Percentiles rank a stretch among this genome's conserved stretches.
phyloP scores from a whole-genome alignment of 805 yeast species.

The Barnettozyma vustinii region DNA sequence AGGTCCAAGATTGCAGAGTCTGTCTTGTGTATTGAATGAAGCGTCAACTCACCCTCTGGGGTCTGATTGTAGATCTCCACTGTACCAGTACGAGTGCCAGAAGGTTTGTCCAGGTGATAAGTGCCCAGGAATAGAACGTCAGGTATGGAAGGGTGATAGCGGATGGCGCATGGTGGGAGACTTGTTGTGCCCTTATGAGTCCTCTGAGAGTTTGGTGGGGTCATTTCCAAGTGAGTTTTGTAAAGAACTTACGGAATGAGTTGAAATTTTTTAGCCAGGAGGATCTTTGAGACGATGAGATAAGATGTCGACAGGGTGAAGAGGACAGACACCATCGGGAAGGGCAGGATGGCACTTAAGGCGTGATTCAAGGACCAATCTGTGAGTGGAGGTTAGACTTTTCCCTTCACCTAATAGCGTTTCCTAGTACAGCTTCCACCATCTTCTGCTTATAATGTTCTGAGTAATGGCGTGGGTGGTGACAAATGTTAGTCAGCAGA shows the following conservation, averaged over 20 bases:
- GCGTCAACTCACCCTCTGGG: slow-evolving; percentile 14
- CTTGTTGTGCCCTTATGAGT: slow-evolving; percentile 13
- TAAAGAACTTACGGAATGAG: slow-evolving; percentile 30
- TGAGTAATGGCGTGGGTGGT: slow-evolving; percentile 12
- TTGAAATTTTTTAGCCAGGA: too few species aligned
- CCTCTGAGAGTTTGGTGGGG: neutral
- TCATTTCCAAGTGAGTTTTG: neutral
- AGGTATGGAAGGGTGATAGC: slow-evolving; percentile 47
- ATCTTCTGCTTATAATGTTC: slow-evolving; percentile 1
- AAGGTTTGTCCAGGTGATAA: slow-evolving; percentile 60
- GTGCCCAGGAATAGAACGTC: slow-evolving; percentile 66
- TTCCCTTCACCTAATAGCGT: too few species aligned
- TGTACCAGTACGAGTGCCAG: slow-evolving; percentile 60
- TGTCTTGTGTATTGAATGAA: slow-evolving; percentile 30
- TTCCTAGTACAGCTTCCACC: too few species aligned
- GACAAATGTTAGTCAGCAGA: slow-evolving; percentile 1
- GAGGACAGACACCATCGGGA: too few species aligned
- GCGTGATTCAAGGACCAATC: too few species aligned
- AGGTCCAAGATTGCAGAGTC: slow-evolving; percentile 73
- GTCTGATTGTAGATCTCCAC: slow-evolving; percentile 35
- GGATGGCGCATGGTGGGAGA: slow-evolving; percentile 81
- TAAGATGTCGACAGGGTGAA: too few species aligned
- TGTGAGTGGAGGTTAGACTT: too few species aligned
- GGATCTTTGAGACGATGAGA: too few species aligned
- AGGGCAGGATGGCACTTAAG: too few species aligned